Percentiles rank a stretch among this genome's conserved stretches.
Conservation (phyloP, 2,329 filamentous ascomycete species). For the Akanthomyces uredinophilus region DNA sequence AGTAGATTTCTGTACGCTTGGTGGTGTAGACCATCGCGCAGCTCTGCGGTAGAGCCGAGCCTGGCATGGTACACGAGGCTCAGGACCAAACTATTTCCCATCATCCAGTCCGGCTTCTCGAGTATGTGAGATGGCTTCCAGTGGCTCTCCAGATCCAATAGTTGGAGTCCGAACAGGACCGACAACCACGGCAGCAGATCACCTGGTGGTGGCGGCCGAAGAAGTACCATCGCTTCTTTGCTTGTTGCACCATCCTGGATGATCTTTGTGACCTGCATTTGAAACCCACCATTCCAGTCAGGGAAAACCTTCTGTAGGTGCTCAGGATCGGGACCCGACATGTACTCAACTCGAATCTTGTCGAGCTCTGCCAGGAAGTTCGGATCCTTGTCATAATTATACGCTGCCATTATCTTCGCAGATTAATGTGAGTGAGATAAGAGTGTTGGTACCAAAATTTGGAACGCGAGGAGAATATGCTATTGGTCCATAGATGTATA, state of each 20-base stretch:
- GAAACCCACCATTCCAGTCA: neutral
- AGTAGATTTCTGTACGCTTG: neutral
- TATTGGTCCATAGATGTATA: no score
- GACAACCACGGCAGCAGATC: neutral
- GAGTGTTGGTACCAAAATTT: no score
- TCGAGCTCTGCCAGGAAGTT: neutral
- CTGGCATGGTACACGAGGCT: neutral
- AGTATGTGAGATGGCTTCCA: neutral
- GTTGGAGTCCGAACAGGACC: neutral
- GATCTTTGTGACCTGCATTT: neutral
- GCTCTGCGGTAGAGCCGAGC: neutral
- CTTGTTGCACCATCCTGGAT: neutral
- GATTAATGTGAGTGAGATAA: no score
- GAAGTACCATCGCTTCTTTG: neutral
- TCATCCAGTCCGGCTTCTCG: neutral
- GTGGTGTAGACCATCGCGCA: neutral
- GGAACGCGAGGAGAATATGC: no score
- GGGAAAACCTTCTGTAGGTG: neutral
- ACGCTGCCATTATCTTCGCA: no score
- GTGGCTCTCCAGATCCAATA: neutral
- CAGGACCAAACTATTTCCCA: neutral
- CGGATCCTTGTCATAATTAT: neutral
- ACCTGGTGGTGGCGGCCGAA: neutral
- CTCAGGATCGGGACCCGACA: neutral
- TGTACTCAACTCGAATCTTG: neutral